These are phyloP conservation scores for Flaveria bidentis DNA, from an alignment of 129 eudicot genomes.

Conservation along the genomic window DNA sequence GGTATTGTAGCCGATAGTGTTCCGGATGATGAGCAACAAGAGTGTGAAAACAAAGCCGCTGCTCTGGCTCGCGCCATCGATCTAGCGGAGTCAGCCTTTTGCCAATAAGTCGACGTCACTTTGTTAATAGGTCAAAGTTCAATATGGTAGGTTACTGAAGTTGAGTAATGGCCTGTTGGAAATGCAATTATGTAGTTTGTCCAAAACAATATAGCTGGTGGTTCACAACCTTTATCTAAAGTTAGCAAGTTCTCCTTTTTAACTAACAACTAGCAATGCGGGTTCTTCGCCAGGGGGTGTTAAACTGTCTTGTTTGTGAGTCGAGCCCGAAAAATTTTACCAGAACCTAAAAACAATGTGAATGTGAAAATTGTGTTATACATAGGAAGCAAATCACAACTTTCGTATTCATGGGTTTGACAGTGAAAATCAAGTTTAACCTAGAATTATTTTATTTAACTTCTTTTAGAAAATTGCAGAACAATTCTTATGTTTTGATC, in stretches of 20 bases:
- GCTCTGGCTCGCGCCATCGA: slow-evolving; percentile 89
- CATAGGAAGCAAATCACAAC: background rate
- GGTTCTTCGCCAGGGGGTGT: background rate
- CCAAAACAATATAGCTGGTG: background rate
- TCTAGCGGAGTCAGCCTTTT: slow-evolving; percentile 79
- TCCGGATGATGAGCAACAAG: slow-evolving; percentile 77
- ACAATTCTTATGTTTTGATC: too few species aligned
- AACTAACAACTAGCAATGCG: background rate
- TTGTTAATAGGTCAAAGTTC: background rate
- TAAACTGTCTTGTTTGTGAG: background rate
- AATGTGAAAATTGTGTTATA: background rate
- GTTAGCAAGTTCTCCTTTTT: background rate
- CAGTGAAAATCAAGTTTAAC: too few species aligned
- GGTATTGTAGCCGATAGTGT: slow-evolving; percentile 93
- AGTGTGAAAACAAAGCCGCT: slow-evolving; percentile 85
- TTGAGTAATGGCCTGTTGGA: slow-evolving; percentile 16
- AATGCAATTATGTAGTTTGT: background rate
- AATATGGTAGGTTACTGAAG: background rate
- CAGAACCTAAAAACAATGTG: background rate
- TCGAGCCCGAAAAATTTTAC: background rate
- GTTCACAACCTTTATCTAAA: background rate
- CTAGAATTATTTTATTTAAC: too few species aligned
- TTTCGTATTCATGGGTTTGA: background rate
- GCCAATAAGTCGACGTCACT: slow-evolving; percentile 21
- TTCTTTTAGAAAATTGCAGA: too few species aligned